Conservation (phyloP, 805 yeast genomes). For the Saccharomyces cerevisiae region DNA sequence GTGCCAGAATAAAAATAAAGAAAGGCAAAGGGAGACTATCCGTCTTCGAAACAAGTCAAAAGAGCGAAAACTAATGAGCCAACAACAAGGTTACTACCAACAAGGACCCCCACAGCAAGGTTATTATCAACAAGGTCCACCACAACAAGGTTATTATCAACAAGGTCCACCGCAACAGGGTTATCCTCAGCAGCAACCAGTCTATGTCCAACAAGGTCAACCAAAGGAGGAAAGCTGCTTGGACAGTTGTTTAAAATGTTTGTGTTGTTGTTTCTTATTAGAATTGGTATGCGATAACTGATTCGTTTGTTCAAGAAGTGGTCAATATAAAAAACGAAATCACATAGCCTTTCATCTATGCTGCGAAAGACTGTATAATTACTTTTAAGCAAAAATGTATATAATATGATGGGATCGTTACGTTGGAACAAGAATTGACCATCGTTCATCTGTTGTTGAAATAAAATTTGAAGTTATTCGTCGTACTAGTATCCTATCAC, state of each 20-base stretch:
- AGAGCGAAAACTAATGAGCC: not conserved
- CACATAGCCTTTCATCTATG: not conserved
- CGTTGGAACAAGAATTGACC: not conserved
- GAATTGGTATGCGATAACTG: constrained; percentile 22
- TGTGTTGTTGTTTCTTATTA: constrained; percentile 29
- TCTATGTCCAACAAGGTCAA: constrained; percentile 27
- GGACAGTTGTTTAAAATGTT: constrained; percentile 22
- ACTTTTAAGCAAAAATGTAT: not conserved
- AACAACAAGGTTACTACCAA: not conserved
- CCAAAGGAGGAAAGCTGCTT: constrained; percentile 22
- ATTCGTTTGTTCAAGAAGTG: not conserved
- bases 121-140: constrained; percentile 18
- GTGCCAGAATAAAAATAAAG: not conserved
- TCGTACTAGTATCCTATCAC: no score
- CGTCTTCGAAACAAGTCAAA: not conserved
- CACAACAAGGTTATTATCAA: constrained; percentile 14
- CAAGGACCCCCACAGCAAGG: constrained; percentile 11
- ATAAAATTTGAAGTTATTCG: no score
- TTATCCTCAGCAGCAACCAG: constrained; percentile 24
- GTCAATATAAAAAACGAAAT: not conserved
- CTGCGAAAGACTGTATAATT: not conserved
- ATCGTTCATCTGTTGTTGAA: no score
- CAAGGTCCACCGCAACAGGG: constrained; percentile 20
- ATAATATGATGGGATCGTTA: not conserved
- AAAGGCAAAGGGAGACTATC: not conserved